A percentile compares a stretch with the other conserved stretches of the same genome.
Evolutionary conservation across 495 filamentous ascomycete genomes (phyloP).

Genomic region (Penicillium antarcticum): DNA sequence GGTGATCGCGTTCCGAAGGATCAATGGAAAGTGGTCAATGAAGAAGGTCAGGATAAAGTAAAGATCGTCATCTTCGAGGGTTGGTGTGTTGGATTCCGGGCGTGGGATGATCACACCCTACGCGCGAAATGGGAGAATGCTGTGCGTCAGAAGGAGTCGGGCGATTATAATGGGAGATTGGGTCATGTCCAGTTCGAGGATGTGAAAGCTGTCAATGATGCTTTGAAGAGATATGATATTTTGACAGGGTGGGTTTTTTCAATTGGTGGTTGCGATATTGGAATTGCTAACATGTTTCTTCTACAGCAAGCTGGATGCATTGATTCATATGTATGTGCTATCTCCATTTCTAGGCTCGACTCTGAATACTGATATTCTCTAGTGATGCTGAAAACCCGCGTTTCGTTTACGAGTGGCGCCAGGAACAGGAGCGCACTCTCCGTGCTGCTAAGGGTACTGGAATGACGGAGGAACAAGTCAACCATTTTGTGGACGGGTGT

Average conservation of each 20-base stretch:
- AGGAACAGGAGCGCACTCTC: slow-evolving; percentile 74
- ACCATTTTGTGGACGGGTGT: slow-evolving; percentile 67
- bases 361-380: slow-evolving; percentile 2
- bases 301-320: slow-evolving; percentile 63
- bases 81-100: slow-evolving; percentile 85
- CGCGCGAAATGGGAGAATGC: slow-evolving; percentile 55
- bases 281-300: slow-evolving; percentile 10
- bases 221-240: slow-evolving; percentile 64
- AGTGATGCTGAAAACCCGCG: slow-evolving; percentile 72
- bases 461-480: slow-evolving; percentile 73
- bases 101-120: slow-evolving; percentile 53
- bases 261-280: not conserved
- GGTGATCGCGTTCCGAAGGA: slow-evolving; percentile 68
- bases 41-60: slow-evolving; percentile 45
- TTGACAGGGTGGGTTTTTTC: slow-evolving; percentile 56
- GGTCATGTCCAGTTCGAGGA: slow-evolving; percentile 63
- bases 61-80: slow-evolving; percentile 80
- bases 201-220: slow-evolving; percentile 69
- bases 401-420: slow-evolving; percentile 86
- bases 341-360: not conserved
- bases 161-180: slow-evolving; percentile 42
- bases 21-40: slow-evolving; percentile 63
- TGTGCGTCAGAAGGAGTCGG: slow-evolving; percentile 40
- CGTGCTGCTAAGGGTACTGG: slow-evolving; percentile 61
- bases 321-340: slow-evolving; percentile 72